Conservation (phyloP, 2,329 filamentous ascomycete species). For the Pseudodiploospora longispora region DNA sequence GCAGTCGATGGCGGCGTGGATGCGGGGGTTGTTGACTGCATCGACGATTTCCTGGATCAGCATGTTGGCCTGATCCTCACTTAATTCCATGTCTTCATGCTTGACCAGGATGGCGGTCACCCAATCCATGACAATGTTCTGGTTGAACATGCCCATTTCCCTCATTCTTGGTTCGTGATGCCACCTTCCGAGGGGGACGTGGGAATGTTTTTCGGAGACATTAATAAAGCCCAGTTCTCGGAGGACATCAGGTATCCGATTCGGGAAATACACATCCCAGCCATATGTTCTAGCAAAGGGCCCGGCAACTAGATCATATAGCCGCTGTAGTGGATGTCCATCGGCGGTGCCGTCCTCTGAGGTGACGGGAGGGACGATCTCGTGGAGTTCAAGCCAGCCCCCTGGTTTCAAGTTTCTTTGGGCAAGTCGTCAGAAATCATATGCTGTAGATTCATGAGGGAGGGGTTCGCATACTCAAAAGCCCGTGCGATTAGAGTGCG, state of each 20-base stretch:
- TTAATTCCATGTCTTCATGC: conserved; percentile 24
- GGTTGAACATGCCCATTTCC: conserved; percentile 30
- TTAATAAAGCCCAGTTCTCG: conserved; percentile 27
- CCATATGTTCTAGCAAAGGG: conserved; percentile 24
- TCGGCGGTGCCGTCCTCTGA: conserved; percentile 23
- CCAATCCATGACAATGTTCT: conserved; percentile 27
- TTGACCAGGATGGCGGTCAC: conserved; percentile 24
- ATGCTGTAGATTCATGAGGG: background rate
- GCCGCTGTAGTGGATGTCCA: conserved; percentile 23
- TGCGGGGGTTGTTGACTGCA: conserved; percentile 22
- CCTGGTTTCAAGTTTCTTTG: conserved; percentile 27
- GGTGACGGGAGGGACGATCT: conserved; percentile 23
- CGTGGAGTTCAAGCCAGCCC: conserved; percentile 33
- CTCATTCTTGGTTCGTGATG: conserved; percentile 24
- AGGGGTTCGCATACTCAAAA: conserved; percentile 26
- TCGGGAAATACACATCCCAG: conserved; percentile 26
- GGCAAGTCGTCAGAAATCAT: conserved; percentile 6
- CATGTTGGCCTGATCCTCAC: conserved; percentile 23
- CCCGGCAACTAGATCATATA: conserved; percentile 25
- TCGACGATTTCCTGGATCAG: conserved; percentile 23
- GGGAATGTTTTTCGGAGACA: conserved; percentile 19
- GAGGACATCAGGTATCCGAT: conserved; percentile 20
- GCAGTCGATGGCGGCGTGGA: conserved; percentile 28
- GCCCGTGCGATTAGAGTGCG: conserved; percentile 38
- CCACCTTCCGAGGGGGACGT: conserved; percentile 31